Evolutionary conservation across 495 filamentous ascomycete genomes (phyloP), one percentile per base, ranked within the genome.

Genomic region (Penicillium lividum): DNA sequence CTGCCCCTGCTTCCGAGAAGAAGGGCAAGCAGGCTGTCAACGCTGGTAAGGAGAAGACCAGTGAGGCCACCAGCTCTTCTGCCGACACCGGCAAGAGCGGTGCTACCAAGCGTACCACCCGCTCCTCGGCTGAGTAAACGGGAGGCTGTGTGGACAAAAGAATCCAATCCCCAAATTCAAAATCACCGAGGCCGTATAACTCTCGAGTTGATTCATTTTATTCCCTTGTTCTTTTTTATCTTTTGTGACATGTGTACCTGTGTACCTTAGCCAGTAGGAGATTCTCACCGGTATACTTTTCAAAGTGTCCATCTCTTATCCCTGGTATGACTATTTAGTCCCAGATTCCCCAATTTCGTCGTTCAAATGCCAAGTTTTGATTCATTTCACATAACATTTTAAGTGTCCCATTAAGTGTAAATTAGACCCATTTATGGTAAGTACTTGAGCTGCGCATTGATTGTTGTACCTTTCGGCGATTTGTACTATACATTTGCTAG

Each of bases 21-120:
- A 88, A 91, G 72, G 85, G 80, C 56, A 93, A 93, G 85, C 84
- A 85, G 59, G 80, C 85, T 62, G 89, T 85, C 25, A 77, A 77
- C 62, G 84, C 86, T 54, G 79, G 77, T 62, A 94, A 94, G 85
- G 91, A 92, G 78, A 91, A 95, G 83, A 82, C 81, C 33, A 83
- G 82, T 5, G 84, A 89, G 74, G 88, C 87, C 57, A 80, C 82
- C 62, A 71, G 85, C 53, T 82, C 84, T 55, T 83, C 86, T 49
- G 80, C 84, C 46, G 89, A 92, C 57, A 81, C 84, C 28, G 83
- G 74, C 59, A 89, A 89, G 78, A 77, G 79, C 40, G 87, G 82
- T 57, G 78, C 82, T 22, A 87, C 84, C 74, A 88, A 87, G 84
- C 78, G 85, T 63, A 77, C 73, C 50, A 87, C 84, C 18, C 76